Conservation (phyloP, 1,284 basidiomycete species). For the Kalmanozyma brasiliensis region DNA sequence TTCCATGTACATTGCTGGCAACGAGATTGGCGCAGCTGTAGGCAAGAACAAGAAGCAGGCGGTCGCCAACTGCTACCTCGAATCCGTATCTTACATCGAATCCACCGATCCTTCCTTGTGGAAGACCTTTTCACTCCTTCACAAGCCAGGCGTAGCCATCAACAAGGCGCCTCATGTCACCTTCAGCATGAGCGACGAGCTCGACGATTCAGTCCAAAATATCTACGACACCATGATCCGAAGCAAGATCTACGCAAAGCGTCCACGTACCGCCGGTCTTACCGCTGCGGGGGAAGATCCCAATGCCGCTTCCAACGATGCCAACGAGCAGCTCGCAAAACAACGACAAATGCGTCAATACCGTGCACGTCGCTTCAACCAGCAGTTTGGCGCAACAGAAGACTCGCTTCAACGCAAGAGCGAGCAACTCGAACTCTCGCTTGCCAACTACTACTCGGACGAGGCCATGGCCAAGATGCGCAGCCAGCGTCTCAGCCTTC, state of each 20-base stretch:
- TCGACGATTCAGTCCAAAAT: constrained; percentile 81
- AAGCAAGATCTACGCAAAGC: constrained; percentile 61
- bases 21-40: constrained; percentile 81
- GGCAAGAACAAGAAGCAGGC: constrained; percentile 81
- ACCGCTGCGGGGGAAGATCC: constrained; percentile 38
- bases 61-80: constrained; percentile 81
- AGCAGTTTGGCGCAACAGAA: constrained; percentile 51
- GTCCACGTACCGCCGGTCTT: constrained; percentile 53
- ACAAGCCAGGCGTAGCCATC: constrained; percentile 63
- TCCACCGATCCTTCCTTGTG: constrained; percentile 83
- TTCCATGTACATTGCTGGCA: constrained; percentile 81
- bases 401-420: constrained; percentile 73
- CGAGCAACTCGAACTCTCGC: constrained; percentile 72
- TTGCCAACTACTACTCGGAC: constrained; percentile 76
- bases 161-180: constrained; percentile 79
- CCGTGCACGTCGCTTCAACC: constrained; percentile 35
- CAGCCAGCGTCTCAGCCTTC: constrained; percentile 75
- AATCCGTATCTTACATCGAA: constrained; percentile 87
- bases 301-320: constrained; percentile 59
- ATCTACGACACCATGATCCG: constrained; percentile 75
- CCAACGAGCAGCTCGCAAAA: constrained; percentile 52
- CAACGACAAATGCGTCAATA: constrained; percentile 37
- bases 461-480: constrained; percentile 78
- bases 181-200: constrained; percentile 76
- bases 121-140: constrained; percentile 74